phyloP scores from a whole-genome alignment of 2,329 filamentous ascomycete genomes.

The Diaporthe sp. region DNA sequence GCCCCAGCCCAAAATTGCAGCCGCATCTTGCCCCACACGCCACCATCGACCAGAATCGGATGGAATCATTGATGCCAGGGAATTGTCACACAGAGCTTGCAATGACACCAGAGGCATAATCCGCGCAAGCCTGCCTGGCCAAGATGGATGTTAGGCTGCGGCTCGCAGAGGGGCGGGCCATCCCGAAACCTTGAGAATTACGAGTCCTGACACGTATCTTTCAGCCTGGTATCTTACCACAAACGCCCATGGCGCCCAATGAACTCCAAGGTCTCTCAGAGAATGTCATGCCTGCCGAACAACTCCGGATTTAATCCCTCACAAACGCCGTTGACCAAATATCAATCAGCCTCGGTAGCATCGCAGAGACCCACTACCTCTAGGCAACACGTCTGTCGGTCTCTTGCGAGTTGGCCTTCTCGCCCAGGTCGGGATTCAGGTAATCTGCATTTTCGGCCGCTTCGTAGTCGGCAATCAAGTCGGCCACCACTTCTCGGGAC shows the following conservation, averaged over 20 bases:
- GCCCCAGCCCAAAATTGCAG: conserved; percentile 9
- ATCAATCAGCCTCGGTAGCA: neutral
- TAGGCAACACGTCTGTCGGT: conserved; percentile 64
- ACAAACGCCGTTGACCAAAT: conserved; percentile 30
- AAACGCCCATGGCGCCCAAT: conserved; percentile 38
- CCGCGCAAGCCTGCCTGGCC: conserved; percentile 9
- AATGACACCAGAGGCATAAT: conserved; percentile 18
- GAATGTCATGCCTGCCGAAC: conserved; percentile 16
- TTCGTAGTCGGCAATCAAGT: conserved; percentile 95
- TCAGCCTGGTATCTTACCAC: conserved; percentile 39
- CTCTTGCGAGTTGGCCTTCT: conserved; percentile 66
- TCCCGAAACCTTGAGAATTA: conserved; percentile 25
- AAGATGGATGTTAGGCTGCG: neutral
- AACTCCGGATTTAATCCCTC: conserved; percentile 14
- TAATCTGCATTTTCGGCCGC: conserved; percentile 94
- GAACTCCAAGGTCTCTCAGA: conserved; percentile 12
- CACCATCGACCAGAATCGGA: conserved; percentile 32
- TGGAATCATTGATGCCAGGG: conserved; percentile 4
- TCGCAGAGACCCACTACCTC: neutral
- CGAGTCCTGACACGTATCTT: conserved; percentile 19
- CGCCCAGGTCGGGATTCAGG: conserved; percentile 78
- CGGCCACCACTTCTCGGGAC: conserved; percentile 89
- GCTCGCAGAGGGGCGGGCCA: neutral
- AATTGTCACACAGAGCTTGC: conserved; percentile 30
- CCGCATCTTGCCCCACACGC: conserved; percentile 30